These are phyloP conservation scores for Coemansia biformis DNA, from an alignment of 192 early-diverging fungal genomes.

Conservation along the genomic window DNA sequence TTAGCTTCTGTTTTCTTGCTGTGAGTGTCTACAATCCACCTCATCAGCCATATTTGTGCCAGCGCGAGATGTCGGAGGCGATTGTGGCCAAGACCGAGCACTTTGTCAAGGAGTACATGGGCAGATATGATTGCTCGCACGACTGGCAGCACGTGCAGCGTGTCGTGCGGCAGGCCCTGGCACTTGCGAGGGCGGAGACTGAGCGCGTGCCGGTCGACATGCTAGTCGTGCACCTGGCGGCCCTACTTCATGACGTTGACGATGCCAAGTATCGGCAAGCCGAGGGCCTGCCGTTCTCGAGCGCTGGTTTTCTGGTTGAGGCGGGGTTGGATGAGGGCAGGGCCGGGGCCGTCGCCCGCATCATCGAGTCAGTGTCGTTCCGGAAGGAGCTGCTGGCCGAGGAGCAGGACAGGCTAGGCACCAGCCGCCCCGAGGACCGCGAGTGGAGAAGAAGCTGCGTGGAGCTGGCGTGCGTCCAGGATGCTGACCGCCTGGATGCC, in stretches of 20 bases:
- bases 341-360: constrained; percentile 51
- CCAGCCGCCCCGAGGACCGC: constrained; percentile 20
- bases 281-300: constrained; percentile 34
- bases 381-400: constrained; percentile 59
- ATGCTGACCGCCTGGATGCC: constrained; percentile 68
- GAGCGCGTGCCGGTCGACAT: constrained; percentile 42
- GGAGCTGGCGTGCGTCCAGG: constrained; percentile 65
- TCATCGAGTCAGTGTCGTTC: constrained; percentile 61
- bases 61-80: not conserved
- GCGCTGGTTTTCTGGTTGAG: constrained; percentile 51
- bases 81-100: constrained; percentile 34
- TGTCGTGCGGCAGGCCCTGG: constrained; percentile 54
- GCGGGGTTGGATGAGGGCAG: constrained; percentile 34
- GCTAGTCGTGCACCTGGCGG: constrained; percentile 60
- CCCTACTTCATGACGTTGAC: constrained; percentile 64
- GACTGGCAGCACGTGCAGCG: constrained; percentile 66
- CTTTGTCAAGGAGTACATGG: constrained; percentile 62
- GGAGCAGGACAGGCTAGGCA: constrained; percentile 26
- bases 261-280: constrained; percentile 61
- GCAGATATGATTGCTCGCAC: constrained; percentile 62
- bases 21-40: not conserved
- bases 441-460: constrained; percentile 53
- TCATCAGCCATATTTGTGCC: not conserved
- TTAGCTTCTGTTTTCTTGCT: not conserved
- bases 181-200: constrained; percentile 32